A percentile compares a stretch with the other conserved stretches of the same genome.
Evolutionary conservation across 495 filamentous ascomycete genomes (phyloP).

Genomic region (Hyaloscypha variabilis): DNA sequence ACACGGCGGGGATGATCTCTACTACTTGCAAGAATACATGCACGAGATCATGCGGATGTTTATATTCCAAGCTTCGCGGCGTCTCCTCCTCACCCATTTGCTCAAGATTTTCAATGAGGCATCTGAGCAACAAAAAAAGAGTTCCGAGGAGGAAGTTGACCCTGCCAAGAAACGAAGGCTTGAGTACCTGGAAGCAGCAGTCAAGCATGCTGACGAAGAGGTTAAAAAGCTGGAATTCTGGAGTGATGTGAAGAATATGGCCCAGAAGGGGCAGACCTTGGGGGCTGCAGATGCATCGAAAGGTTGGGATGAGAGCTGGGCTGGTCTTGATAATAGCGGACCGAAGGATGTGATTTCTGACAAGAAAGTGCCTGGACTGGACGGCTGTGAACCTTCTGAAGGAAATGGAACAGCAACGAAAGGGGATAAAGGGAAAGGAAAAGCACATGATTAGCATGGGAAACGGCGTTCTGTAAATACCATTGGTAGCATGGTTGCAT

Average conservation of each 20-base stretch:
- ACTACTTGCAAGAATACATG: constrained; percentile 76
- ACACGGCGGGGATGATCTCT: constrained; percentile 78
- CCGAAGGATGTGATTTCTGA: constrained; percentile 32
- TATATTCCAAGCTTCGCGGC: constrained; percentile 85
- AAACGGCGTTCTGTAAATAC: constrained; percentile 22
- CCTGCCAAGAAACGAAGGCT: constrained; percentile 34
- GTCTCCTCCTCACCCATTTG: constrained; percentile 72
- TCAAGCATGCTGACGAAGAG: constrained; percentile 67
- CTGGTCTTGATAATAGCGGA: constrained; percentile 29
- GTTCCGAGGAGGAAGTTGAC: constrained; percentile 30
- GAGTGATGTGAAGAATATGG: constrained; percentile 71
- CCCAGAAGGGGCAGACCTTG: constrained; percentile 51
- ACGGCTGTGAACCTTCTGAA: constrained; percentile 18
- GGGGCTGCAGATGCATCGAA: constrained; percentile 44
- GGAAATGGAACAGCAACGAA: constrained; percentile 6
- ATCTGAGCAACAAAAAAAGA: constrained; percentile 32
- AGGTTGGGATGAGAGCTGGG: constrained; percentile 45
- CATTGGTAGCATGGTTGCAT: constrained; percentile 14
- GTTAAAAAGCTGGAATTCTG: constrained; percentile 72
- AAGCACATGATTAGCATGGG: constrained; percentile 23
- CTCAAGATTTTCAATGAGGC: constrained; percentile 60
- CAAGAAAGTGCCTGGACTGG: constrained; percentile 18
- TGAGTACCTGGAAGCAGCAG: constrained; percentile 57
- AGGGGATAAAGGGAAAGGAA: constrained; percentile 23
- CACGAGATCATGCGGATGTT: constrained; percentile 83